Base-by-base conservation (phyloP, 495 filamentous ascomycete species). In the Trichoderma parareesei region DNA sequence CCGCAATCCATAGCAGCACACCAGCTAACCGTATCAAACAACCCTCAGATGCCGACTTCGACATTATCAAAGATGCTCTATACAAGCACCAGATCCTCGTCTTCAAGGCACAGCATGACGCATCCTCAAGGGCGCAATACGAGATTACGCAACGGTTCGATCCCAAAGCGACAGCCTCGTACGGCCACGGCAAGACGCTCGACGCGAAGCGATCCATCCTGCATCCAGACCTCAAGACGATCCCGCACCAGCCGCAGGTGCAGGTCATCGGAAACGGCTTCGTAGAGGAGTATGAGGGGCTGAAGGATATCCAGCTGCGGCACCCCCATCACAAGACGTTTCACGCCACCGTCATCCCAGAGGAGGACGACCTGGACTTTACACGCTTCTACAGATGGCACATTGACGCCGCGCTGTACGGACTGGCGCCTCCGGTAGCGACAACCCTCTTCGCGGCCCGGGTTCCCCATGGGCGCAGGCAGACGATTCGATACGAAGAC, bases 311-410 rank as follows among this genome's bases (percentile, higher is more conserved):
- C 70, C 81, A 78, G 44, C 79, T 91, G n/a, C 78, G 77, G 64
- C 88, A 91, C 70, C 88, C 88, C 0, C 88, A 91, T 69, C 88
- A 91, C 78, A 81, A 79, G 64, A 89, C 84, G 18, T 91, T 91
- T 72, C 88, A 90, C 72, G 83, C 85, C 55, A 80, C 84, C 44
- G 69, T 79, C 48, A 84, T 91, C 67, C 81, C 86, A 11, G 80
- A 78, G 18, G 79, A 82, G 4, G 84, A 89, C 59, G 87, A 90
- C 67, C 77, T 87, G 35, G 81, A 83, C 53, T 84, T 79, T 72
- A 90, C 88, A 5, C 84, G 88, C 35, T 91, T 90, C 74, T 90
- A 88, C 72, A 78, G 88, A 42, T 91, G 88, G 88, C 88, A 91
- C 69, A 90, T 91, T 64, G 88, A 91, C 71, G 88, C 88, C 10